Evolutionary conservation across 768 basidiomycete genomes (phyloP), one percentile per base, ranked within the genome.

Genomic region (Rhodosporidiobolus sp.): DNA sequence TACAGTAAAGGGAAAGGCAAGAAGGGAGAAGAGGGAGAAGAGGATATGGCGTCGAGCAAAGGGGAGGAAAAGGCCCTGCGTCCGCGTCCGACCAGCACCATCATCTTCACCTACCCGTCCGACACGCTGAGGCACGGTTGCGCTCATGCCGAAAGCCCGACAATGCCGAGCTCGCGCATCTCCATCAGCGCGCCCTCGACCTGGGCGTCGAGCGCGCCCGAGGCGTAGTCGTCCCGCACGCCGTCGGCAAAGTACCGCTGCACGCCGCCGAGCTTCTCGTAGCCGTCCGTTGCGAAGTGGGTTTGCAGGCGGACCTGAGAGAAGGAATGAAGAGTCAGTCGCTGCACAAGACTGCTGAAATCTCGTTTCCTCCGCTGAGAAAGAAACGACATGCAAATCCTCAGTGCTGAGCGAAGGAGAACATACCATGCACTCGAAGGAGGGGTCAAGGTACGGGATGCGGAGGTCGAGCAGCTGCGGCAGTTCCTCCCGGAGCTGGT

Each of bases 161-260:
- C 71, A 30, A 99, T 99, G 11, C 91, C 91, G 62, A 98, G 82
- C 78, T 95, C 94, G 80, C 88, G 88, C 94, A 99, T 98, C 83
- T 98, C 93, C 78, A 93, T 91, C 58, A 99, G 83, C n/a, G 94
- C 91, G 24, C 88, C 89, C 82, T 98, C 96, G n/a, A 98, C 93
- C 86, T 98, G 94, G 52, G 91, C 89, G 81, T 99, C 96, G 63
- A 99, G 84, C 81, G 93, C 91, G 12, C 96, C 96, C 56, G 92
- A 91, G 48, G 96, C 95, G 78, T 99, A 99, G 77, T 98, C 96
- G 77, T 99, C 95, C 72, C 74, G 65, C 3, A 76, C 73, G 16
- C 69, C 70, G 4, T 74, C 68, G 57, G 68, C 45, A 54, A 74
- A 66, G 67, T 38, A 92, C 88, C 92, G 84, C 81, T 99, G 95